A percentile compares a stretch with the other conserved stretches of the same genome.
Conservation (phyloP, 1,139 yeast genomes). For the Arxiozyma bovina region DNA sequence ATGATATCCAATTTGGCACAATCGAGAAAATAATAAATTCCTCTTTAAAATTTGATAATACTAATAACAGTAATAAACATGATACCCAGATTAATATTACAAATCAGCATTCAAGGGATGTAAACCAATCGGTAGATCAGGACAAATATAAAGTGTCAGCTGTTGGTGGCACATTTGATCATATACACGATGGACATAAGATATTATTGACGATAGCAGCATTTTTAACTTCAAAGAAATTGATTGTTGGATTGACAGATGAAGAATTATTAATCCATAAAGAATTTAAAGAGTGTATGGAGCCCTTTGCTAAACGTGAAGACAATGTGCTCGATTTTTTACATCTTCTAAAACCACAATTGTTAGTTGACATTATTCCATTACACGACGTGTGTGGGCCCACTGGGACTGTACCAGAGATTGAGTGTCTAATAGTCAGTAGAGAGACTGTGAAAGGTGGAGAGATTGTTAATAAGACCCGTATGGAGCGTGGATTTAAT, state of each 20-base stretch:
- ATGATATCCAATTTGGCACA: background rate
- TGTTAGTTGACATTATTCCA: constrained; percentile 42
- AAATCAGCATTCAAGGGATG: background rate
- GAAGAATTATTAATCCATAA: constrained; percentile 66
- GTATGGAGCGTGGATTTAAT: constrained; percentile 49
- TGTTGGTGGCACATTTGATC: constrained; percentile 96
- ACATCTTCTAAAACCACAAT: constrained; percentile 37
- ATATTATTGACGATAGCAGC: constrained; percentile 68
- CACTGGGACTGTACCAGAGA: constrained; percentile 66
- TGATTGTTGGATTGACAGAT: constrained; percentile 83
- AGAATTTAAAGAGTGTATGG: constrained; percentile 57
- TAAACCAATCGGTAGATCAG: constrained; percentile 9
- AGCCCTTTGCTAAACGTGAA: constrained; percentile 48
- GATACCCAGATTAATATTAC: background rate
- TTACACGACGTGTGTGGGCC: constrained; percentile 92
- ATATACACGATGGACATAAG: constrained; percentile 91
- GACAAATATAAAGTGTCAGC: constrained; percentile 40
- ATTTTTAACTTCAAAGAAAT: constrained; percentile 43
- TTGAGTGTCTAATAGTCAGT: constrained; percentile 74
- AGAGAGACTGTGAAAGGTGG: constrained; percentile 77
- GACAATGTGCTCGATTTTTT: constrained; percentile 43
- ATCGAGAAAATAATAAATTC: background rate
- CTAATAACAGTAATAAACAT: too few species aligned
- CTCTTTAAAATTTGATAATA: background rate
- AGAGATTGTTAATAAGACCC: constrained; percentile 52